These are phyloP conservation scores for Amphichorda felina DNA, from an alignment of 2,329 filamentous ascomycete species.

Conservation along the genomic window DNA sequence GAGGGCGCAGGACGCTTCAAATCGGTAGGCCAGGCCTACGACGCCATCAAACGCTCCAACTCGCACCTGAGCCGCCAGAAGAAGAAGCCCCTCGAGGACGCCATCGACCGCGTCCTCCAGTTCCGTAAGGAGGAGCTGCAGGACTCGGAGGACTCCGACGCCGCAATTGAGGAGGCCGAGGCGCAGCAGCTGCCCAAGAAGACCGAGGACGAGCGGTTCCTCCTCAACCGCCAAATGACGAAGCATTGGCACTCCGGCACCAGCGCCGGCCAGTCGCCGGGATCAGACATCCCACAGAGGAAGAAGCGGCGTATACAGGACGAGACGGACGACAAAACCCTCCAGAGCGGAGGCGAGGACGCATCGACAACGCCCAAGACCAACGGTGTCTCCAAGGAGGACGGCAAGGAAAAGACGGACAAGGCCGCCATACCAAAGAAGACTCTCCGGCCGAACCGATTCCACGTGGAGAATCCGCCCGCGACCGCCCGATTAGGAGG, in stretches of 20 bases:
- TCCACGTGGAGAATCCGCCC: conserved; percentile 15
- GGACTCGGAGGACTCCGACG: conserved; percentile 39
- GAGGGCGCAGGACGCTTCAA: conserved; percentile 31
- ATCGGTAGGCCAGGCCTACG: conserved; percentile 55
- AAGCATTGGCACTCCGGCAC: conserved; percentile 21
- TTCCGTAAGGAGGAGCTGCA: conserved; percentile 55
- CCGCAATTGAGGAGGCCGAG: conserved; percentile 31
- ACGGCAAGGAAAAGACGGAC: conserved; percentile 6
- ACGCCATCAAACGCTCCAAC: conserved; percentile 74
- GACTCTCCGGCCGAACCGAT: conserved; percentile 14
- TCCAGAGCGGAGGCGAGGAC: background rate
- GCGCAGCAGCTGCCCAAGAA: conserved; percentile 7
- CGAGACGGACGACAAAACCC: background rate
- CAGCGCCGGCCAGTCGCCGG: background rate
- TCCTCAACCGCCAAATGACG: conserved; percentile 29
- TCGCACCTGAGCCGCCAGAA: conserved; percentile 75
- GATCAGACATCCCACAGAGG: conserved; percentile 13
- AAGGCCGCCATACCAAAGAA: conserved; percentile 17
- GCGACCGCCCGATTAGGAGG: conserved; percentile 15
- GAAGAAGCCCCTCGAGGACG: conserved; percentile 71
- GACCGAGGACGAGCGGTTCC: conserved; percentile 21
- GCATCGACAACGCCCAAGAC: background rate
- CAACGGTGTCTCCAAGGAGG: conserved; percentile 10
- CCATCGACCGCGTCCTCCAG: conserved; percentile 70
- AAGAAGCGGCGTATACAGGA: conserved; percentile 19